Base-by-base conservation (phyloP, 495 filamentous ascomycete species). In the Beverwykella pulmonaria region DNA sequence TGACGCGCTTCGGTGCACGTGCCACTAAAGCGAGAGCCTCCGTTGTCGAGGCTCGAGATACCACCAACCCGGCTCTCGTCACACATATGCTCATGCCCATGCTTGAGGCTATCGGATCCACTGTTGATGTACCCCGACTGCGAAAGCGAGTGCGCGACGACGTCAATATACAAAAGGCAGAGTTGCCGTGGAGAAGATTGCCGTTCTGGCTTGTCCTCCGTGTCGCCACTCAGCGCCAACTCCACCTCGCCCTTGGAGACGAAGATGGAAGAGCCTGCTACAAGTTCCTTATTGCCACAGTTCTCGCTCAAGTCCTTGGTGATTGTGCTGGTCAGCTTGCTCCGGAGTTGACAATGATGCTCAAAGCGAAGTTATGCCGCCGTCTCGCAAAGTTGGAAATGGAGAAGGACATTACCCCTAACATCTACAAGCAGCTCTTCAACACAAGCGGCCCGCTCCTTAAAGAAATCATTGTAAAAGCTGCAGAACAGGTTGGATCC, bases 131-230 rank as follows among this genome's bases (percentile, higher is more conserved):
- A 0, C 72, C 85, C 2, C 77, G 78, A 7, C 32, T 19, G 8
- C 44, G 34, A 10, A 89, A 89, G 73, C 77, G 80, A n/a, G 76
- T 88, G 6, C 80, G 82, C 1, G 87, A 89, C 58, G 85, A 87
- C 23, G 82, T 88, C 0, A 55, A 9, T 14, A 73, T 53, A 36
- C 68, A 71, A 69, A 47, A 75, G n/a, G 68, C 78, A 7, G 65
- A 78, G 20, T 73, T 76, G 5, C 86, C 86, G 0, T 89, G 86
- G 87, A 78, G 86, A 23, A 73, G 86, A 34, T 74, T 71, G 12
- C 79, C 87, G 0, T 76, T 79, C 41, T 89, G 84, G 83, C 82
- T 90, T 3, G 77, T 87, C 0, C 72, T 88, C 14, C 80, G 87
- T 0, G 85, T 90, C 1, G 74, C 74, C 0, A 66, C 82, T 17